Evolutionary conservation across 1,284 basidiomycete genomes (phyloP).

Genomic region (Cutaneotrichosporon cutaneum): DNA sequence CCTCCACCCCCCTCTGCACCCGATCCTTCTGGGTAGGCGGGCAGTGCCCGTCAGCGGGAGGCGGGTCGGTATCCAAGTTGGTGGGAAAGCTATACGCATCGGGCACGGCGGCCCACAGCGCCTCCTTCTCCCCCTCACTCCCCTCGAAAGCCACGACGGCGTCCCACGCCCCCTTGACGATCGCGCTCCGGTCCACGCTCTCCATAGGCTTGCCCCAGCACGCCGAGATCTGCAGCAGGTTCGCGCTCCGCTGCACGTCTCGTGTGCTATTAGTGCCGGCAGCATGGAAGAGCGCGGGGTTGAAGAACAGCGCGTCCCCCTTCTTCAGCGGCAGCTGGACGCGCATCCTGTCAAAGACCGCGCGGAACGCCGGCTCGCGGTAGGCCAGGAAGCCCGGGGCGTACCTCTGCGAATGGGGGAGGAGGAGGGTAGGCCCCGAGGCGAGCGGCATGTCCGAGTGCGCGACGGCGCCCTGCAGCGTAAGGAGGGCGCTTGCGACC

Average conservation of each 20-base stretch:
- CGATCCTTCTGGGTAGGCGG: slow-evolving; percentile 14
- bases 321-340: slow-evolving; percentile 21
- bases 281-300: slow-evolving; percentile 31
- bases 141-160: not conserved
- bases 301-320: slow-evolving; percentile 32
- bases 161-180: slow-evolving; percentile 4
- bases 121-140: slow-evolving; percentile 4
- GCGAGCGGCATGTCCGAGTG: slow-evolving; percentile 28
- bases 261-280: slow-evolving; percentile 21
- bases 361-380: slow-evolving; percentile 6
- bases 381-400: slow-evolving; percentile 21
- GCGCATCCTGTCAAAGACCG: slow-evolving; percentile 11
- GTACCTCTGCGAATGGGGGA: slow-evolving; percentile 24
- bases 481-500: slow-evolving; percentile 23
- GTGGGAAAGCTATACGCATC: slow-evolving; percentile 27
- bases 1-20: not conserved
- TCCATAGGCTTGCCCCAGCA: slow-evolving; percentile 29
- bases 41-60: slow-evolving; percentile 20
- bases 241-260: slow-evolving; percentile 16
- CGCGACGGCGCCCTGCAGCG: slow-evolving; percentile 26
- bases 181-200: slow-evolving; percentile 18
- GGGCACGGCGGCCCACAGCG: slow-evolving; percentile 13
- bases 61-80: slow-evolving; percentile 26
- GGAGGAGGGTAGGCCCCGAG: slow-evolving; percentile 24
- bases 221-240: slow-evolving; percentile 27